A percentile compares a stretch with the other conserved stretches of the same genome.
Evolutionary conservation across 768 basidiomycete genomes (phyloP).

Genomic region (Tricholoma bakamatsutake): DNA sequence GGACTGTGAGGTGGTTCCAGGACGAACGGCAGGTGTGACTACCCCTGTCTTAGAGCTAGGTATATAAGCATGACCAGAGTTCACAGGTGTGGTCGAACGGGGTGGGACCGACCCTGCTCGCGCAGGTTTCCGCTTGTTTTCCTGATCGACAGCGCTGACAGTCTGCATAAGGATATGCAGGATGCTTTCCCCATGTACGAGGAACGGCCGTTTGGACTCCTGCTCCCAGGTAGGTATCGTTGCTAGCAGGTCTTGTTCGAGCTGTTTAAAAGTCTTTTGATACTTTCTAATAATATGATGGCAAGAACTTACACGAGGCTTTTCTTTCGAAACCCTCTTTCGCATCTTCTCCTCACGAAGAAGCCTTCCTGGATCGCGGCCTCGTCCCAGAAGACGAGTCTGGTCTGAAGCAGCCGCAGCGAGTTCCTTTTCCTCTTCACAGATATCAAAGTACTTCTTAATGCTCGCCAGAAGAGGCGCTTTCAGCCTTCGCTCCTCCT

Average conservation of each 20-base stretch:
- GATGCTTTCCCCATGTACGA: constrained; percentile 80
- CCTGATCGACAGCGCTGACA: constrained; percentile 68
- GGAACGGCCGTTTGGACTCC: constrained; percentile 64
- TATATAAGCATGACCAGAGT: constrained; percentile 29
- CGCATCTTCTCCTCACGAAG: constrained; percentile 96
- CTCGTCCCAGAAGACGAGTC: constrained; percentile 73
- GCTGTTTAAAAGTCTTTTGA: constrained; percentile 35
- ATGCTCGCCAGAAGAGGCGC: constrained; percentile 69
- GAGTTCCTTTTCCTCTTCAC: constrained; percentile 84
- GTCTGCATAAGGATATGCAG: constrained; percentile 72
- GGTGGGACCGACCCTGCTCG: constrained; percentile 57
- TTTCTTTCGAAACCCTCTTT: constrained; percentile 88
- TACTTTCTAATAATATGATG: not conserved
- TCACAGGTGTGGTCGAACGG: constrained; percentile 54
- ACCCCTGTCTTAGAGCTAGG: constrained; percentile 36
- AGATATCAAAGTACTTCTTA: constrained; percentile 87
- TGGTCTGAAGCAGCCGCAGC: constrained; percentile 78
- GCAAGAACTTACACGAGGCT: constrained; percentile 67
- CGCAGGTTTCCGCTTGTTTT: constrained; percentile 59
- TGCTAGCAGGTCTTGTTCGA: constrained; percentile 80
- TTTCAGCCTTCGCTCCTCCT: constrained; percentile 78
- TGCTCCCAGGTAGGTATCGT: constrained; percentile 87
- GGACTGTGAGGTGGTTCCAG: constrained; percentile 43
- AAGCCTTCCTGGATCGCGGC: constrained; percentile 80
- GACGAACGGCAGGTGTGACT: constrained; percentile 61